Percentiles rank a stretch among this genome's conserved stretches.
Evolutionary conservation across 2,329 filamentous ascomycete species (phyloP).

Genomic region (Epicoccum sorghinum): DNA sequence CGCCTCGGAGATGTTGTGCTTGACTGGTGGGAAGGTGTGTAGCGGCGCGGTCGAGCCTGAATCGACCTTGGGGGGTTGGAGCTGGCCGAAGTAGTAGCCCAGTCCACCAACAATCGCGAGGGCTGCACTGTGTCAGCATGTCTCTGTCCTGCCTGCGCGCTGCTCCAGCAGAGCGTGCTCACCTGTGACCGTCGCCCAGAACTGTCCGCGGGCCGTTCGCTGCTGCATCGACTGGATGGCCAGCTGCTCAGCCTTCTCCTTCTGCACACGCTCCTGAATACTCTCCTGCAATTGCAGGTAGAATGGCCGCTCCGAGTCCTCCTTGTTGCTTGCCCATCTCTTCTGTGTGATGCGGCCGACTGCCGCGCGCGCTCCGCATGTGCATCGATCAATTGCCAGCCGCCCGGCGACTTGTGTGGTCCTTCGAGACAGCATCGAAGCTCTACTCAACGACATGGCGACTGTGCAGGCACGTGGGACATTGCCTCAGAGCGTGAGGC

Average conservation of each 20-base stretch:
- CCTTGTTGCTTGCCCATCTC: constrained; percentile 45
- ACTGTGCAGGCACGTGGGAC: constrained; percentile 20
- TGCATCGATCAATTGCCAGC: background rate
- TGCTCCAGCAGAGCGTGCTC: background rate
- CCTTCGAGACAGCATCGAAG: constrained; percentile 26
- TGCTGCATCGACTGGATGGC: constrained; percentile 37
- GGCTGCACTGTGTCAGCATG: constrained; percentile 47
- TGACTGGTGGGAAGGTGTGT: constrained; percentile 52
- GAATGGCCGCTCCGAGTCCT: constrained; percentile 56
- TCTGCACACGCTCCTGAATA: constrained; percentile 62
- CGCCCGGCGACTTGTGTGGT: constrained; percentile 3
- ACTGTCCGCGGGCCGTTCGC: constrained; percentile 45
- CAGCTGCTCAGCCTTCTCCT: constrained; percentile 63
- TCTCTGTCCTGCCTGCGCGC: background rate
- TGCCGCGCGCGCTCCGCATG: constrained; percentile 13
- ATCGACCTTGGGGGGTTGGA: constrained; percentile 54
- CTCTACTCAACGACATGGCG: constrained; percentile 39
- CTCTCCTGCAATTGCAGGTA: constrained; percentile 68
- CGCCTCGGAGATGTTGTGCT: constrained; percentile 61
- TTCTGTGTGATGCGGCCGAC: constrained; percentile 28
- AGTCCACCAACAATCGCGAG: constrained; percentile 57
- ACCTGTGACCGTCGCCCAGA: constrained; percentile 40
- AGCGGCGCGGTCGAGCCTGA: constrained; percentile 65
- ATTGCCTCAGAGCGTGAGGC: constrained; percentile 11
- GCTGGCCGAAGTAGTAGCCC: constrained; percentile 63